Evolutionary conservation across 2,329 filamentous ascomycete species (phyloP), one percentile per base, ranked within the genome.

Genomic region (Paracorniculantispora psalliotae): DNA sequence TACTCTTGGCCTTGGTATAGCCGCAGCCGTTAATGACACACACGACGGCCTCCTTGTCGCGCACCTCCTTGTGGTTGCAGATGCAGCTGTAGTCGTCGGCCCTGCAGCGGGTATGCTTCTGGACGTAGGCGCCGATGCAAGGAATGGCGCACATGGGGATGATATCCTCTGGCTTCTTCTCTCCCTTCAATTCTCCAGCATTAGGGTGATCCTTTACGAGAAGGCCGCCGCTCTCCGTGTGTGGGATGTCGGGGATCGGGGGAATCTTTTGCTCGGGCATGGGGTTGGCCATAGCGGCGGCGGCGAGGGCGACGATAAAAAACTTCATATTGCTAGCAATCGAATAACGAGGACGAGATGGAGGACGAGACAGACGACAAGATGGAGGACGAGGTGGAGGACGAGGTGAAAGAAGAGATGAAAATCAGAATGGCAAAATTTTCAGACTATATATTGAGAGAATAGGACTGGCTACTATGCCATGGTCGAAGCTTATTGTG

Each of bases 61-160:
- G 61, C n/a, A 62, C 55, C 39, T 64, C 62, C 63, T 75, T 71
- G 69, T 67, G 67, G 57, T 68, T 62, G 66, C 72, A 70, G 65
- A 73, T 62, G 60, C 75, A 77, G 39, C 63, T 59, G 59, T 65
- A 66, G 66, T 77, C 74, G 57, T 64, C 65, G 23, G 50, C 59
- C 9, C 61, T 46, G 66, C 74, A 77, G 35, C 43, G 61, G 5
- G 61, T 51, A 39, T 65, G 63, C 41, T 70, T 68, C 26, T 64
- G 35, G 7, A 64, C 61, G 4, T 68, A 65, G 17, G 69, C 63
- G 43, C 67, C 59, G 10, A 73, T 48, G 19, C 67, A 71, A 2
- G 72, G 73, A 4, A 72, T 76, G 0, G 77, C 76, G 0, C 77
- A 68, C 51, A 73, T 46, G 63, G 75, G 74, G 59, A 76, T 67